Evolutionary conservation across 768 basidiomycete species (phyloP).

Genomic region (Rickenella mellea): DNA sequence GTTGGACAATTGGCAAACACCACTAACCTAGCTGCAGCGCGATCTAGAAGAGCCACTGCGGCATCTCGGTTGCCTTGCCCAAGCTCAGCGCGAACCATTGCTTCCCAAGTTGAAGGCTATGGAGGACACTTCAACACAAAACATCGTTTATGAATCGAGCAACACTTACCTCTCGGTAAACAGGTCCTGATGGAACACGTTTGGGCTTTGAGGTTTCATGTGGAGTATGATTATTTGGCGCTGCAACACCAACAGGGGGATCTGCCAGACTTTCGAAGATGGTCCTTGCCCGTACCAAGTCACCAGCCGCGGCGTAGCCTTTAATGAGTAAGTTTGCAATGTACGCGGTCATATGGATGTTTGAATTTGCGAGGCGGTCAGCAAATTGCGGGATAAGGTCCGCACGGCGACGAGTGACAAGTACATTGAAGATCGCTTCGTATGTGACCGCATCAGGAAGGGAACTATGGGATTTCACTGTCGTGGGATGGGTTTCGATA

Average conservation of each 20-base stretch:
- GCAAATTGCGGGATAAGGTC: conserved; percentile 70
- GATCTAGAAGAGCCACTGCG: conserved; percentile 59
- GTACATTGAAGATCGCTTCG: conserved; percentile 83
- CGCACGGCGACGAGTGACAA: conserved; percentile 67
- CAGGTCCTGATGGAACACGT: conserved; percentile 37
- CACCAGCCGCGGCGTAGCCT: conserved; percentile 58
- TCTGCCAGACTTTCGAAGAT: conserved; percentile 79
- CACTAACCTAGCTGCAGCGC: conserved; percentile 62
- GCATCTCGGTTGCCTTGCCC: conserved; percentile 62
- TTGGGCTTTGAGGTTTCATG: conserved; percentile 39
- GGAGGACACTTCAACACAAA: conserved; percentile 6
- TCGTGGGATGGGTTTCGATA: conserved; percentile 46
- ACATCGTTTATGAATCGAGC: background rate
- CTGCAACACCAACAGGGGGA: conserved; percentile 76
- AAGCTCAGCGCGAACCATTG: conserved; percentile 90
- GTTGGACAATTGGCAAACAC: background rate
- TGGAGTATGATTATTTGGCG: conserved; percentile 78
- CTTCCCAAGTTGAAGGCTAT: conserved; percentile 89
- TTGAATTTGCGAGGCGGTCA: conserved; percentile 44
- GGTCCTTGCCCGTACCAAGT: conserved; percentile 60
- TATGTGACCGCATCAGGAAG: conserved; percentile 78
- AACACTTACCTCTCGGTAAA: conserved; percentile 70
- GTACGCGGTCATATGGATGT: conserved; percentile 89
- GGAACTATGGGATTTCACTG: conserved; percentile 17
- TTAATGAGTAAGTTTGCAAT: conserved; percentile 82